Base-by-base conservation (phyloP, 306 rosid species). In the Rubus parviflorus region DNA sequence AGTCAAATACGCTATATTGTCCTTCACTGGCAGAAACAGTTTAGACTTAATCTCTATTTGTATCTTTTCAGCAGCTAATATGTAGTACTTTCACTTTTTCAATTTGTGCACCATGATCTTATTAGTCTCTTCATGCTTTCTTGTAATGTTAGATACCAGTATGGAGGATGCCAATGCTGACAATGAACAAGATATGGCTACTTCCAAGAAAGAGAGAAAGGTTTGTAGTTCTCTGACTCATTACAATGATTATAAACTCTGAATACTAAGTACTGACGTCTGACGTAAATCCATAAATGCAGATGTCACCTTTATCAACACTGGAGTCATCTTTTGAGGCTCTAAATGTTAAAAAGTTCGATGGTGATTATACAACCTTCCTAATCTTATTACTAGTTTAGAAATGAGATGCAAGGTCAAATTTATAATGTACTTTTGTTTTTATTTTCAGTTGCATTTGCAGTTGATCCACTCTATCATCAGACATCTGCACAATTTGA, bases 401-500 rank as follows among this genome's bases (percentile, higher is more conserved):
- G 38, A 58, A 53, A 74, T 76, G 81, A 74, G 69, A 76, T 46
- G 68, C 49, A 78, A 49, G 60, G 61, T 76, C 70, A 48, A 75
- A 68, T 40, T 67, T 81, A 65, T 87, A 75, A 82, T 75, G 30
- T 75, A 72, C 67, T 62, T 78, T 82, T 76, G 16, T 77, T 58
- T 78, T 76, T 51, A 47, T 58, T 89, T 85, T 75, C 94, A 95
- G 97, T 92, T 83, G 97, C 99, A 76, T 95, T 95, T 82, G 85
- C 93, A 1, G 96, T 95, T 85, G 99, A 95, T 81, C 99, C 97
- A 15, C 97, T 95, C 67, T 95, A 92, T 83, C 96, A 91, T 81
- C 96, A 95, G 82, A 92, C 99, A 49, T 88, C 99, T 12, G 96
- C 97, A 72, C 94, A 92, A 82, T 95, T 95, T 72, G 97, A 95